phyloP scores from a whole-genome alignment of 306 rosid genomes.

The Fragaria vesca region DNA sequence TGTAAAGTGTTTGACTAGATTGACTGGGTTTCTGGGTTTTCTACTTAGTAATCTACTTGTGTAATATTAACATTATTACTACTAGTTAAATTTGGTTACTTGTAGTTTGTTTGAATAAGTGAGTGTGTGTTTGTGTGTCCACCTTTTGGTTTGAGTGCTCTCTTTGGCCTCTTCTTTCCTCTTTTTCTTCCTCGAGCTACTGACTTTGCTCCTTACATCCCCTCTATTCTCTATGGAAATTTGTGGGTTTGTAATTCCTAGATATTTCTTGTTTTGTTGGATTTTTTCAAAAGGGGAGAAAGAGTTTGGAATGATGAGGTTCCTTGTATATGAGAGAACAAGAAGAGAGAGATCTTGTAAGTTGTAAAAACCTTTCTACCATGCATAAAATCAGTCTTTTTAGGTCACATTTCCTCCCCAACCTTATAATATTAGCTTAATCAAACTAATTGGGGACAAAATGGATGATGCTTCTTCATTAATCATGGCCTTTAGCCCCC shows the following conservation, averaged over 20 bases:
- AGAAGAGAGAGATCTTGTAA: conserved; percentile 27
- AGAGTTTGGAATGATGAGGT: conserved; percentile 64
- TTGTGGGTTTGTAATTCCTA: conserved; percentile 64
- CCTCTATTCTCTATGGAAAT: conserved; percentile 60
- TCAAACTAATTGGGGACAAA: conserved; percentile 29
- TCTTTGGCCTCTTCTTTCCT: conserved; percentile 62
- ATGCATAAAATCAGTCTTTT: conserved; percentile 67
- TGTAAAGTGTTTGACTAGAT: conserved; percentile 54
- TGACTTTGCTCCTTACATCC: conserved; percentile 58
- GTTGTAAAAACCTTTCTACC: conserved; percentile 20
- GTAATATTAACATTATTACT: neutral
- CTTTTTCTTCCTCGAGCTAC: conserved; percentile 91
- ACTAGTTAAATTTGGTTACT: neutral
- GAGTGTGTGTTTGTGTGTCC: neutral
- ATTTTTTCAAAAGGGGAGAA: conserved; percentile 40
- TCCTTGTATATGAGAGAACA: conserved; percentile 42
- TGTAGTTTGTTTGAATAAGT: neutral
- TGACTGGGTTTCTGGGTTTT: conserved; percentile 28
- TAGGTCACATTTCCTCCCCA: conserved; percentile 40
- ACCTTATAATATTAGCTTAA: conserved; percentile 10
- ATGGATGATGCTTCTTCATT: conserved; percentile 42
- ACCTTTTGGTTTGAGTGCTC: conserved; percentile 58
- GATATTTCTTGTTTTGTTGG: conserved; percentile 42
- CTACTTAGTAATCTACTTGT: neutral
- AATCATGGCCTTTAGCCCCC: conserved; percentile 10